These are phyloP conservation scores for Fusarium illudens DNA, from an alignment of 2,329 filamentous ascomycete genomes.

Conservation along the genomic window DNA sequence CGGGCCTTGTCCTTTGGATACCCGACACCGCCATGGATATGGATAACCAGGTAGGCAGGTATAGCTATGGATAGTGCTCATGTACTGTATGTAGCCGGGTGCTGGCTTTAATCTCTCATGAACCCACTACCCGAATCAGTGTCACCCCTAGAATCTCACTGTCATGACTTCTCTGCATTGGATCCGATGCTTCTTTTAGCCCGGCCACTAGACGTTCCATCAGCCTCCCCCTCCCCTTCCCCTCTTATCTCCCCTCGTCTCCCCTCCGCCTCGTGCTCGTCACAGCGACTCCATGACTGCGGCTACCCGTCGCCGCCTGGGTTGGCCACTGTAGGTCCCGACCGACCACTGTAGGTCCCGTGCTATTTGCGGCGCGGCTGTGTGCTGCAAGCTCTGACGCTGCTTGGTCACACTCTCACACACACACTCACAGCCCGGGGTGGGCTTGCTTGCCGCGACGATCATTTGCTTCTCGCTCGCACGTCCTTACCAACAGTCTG, in stretches of 20 bases:
- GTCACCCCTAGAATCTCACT: background rate
- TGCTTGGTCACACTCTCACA: conserved; percentile 3
- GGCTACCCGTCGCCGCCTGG: background rate
- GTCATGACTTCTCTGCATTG: background rate
- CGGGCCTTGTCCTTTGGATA: conserved; percentile 21
- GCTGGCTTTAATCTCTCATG: background rate
- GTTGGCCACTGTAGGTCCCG: background rate
- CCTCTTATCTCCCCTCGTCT: background rate
- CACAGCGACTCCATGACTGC: background rate
- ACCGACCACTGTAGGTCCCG: no score
- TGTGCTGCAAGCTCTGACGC: conserved; percentile 24
- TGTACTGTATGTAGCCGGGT: background rate
- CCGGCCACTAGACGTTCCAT: background rate
- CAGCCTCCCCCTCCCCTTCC: background rate
- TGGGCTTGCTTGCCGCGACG: conserved; percentile 41
- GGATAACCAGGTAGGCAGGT: background rate
- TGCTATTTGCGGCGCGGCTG: conserved; percentile 44
- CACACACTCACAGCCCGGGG: conserved; percentile 12
- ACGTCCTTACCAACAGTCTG: conserved; percentile 39
- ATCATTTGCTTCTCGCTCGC: conserved; percentile 39
- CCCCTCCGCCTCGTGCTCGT: conserved; percentile 3
- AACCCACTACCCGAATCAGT: conserved; percentile 4
- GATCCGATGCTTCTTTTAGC: conserved; percentile 2
- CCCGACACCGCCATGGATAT: background rate
- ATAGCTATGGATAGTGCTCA: background rate